Percentiles rank a stretch among this genome's conserved stretches.
Evolutionary conservation across 257 asterid genomes (phyloP).

Genomic region (Jacaranda mimosifolia): DNA sequence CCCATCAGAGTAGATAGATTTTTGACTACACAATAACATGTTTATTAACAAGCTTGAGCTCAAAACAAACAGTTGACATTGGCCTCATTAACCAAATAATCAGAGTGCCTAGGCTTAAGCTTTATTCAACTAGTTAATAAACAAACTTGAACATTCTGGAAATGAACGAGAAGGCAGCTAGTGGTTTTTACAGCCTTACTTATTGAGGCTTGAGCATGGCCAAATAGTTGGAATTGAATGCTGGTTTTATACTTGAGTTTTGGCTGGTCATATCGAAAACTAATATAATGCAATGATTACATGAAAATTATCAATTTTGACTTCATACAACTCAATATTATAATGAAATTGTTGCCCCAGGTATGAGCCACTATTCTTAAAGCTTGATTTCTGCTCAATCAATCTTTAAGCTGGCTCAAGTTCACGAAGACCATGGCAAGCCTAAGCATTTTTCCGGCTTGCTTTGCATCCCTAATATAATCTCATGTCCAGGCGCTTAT

Average conservation of each 20-base stretch:
- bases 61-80: not conserved
- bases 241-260: not conserved
- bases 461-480: not conserved
- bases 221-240: not conserved
- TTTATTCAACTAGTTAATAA: not conserved
- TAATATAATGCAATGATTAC: not conserved
- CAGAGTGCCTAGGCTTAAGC: not conserved
- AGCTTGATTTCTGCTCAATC: slow-evolving; percentile 16
- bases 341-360: not conserved
- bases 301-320: not conserved
- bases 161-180: not conserved
- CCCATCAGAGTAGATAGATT: not conserved
- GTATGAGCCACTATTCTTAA: not conserved
- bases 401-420: not conserved
- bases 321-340: not conserved
- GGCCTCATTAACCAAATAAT: not conserved
- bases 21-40: not conserved
- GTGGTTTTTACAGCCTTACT: not conserved
- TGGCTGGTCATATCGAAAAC: not conserved
- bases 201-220: not conserved
- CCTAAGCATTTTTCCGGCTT: not conserved
- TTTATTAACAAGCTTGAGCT: not conserved
- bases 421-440: not conserved
- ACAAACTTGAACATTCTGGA: not conserved
- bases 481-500: not conserved